Conservation (phyloP, 2,329 filamentous ascomycete genomes). For the Cucurbitaria berberidis region DNA sequence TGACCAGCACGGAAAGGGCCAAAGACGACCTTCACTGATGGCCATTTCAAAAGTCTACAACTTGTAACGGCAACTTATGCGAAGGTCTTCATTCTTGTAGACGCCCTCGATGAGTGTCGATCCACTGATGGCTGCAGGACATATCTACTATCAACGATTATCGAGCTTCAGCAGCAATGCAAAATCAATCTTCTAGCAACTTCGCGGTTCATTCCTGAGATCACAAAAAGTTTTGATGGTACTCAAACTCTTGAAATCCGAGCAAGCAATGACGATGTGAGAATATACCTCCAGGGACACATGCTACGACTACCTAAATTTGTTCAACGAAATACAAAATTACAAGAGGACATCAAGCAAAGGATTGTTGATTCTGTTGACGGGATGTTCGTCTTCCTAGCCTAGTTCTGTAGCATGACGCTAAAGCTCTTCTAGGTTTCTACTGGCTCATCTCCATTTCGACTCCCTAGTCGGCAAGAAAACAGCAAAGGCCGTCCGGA, state of each 20-base stretch:
- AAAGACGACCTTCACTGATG: constrained; percentile 25
- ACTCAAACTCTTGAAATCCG: constrained; percentile 14
- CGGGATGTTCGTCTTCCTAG: constrained; percentile 24
- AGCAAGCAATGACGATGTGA: constrained; percentile 25
- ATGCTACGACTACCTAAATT: constrained; percentile 19
- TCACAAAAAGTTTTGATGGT: constrained; percentile 10
- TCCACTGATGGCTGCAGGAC: constrained; percentile 10
- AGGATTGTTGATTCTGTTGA: constrained; percentile 16
- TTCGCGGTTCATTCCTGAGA: constrained; percentile 18
- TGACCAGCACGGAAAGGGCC: constrained; percentile 25
- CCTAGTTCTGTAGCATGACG: neutral
- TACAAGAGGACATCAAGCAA: constrained; percentile 12
- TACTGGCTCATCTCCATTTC: constrained; percentile 50
- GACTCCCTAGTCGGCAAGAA: constrained; percentile 42
- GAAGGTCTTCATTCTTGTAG: constrained; percentile 36
- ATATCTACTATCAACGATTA: constrained; percentile 12
- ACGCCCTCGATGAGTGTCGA: constrained; percentile 43
- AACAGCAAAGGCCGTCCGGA: constrained; percentile 42
- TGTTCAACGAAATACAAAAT: constrained; percentile 6
- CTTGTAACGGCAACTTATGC: constrained; percentile 21
- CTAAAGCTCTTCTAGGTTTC: constrained; percentile 21
- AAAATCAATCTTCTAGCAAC: constrained; percentile 17
- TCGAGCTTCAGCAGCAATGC: constrained; percentile 4
- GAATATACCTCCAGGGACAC: constrained; percentile 16
- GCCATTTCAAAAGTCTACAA: constrained; percentile 19